Conservation (phyloP, 2,329 filamentous ascomycete genomes). For the Penicillium polonicum region DNA sequence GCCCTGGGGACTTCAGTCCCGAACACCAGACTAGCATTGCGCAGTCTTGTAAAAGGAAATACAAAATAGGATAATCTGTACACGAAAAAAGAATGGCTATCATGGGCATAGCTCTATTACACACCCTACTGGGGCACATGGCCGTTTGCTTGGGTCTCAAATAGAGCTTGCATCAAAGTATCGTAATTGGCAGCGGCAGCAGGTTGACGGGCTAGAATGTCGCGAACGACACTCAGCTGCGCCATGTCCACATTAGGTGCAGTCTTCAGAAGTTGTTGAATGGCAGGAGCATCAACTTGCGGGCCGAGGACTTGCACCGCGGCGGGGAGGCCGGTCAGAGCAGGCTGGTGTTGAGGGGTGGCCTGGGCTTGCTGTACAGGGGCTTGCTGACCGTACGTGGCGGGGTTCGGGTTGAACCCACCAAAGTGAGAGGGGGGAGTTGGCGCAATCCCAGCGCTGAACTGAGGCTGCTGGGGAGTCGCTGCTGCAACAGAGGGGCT, state of each 20-base stretch:
- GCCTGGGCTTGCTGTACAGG: constrained; percentile 12
- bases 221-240: constrained; percentile 72
- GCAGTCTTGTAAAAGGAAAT: constrained; percentile 13
- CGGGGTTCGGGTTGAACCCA: constrained; percentile 14
- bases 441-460: constrained; percentile 26
- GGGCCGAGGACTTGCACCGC: constrained; percentile 65
- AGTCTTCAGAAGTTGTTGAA: constrained; percentile 67
- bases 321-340: constrained; percentile 51
- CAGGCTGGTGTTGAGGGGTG: constrained; percentile 28
- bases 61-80: constrained; percentile 17
- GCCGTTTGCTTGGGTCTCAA: constrained; percentile 36
- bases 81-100: constrained; percentile 13
- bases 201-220: constrained; percentile 65
- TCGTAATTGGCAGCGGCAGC: constrained; percentile 61
- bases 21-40: constrained; percentile 15
- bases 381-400: constrained; percentile 23
- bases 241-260: constrained; percentile 66
- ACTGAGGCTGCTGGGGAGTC: constrained; percentile 32
- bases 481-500: constrained; percentile 32
- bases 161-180: constrained; percentile 44
- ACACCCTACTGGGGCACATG: constrained; percentile 24
- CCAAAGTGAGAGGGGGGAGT: constrained; percentile 25
- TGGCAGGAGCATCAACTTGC: constrained; percentile 62
- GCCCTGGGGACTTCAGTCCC: constrained; percentile 3
- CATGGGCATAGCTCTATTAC: constrained; percentile 12